Evolutionary conservation across 345 rosid genomes (phyloP).

Genomic region (Salix caprea): DNA sequence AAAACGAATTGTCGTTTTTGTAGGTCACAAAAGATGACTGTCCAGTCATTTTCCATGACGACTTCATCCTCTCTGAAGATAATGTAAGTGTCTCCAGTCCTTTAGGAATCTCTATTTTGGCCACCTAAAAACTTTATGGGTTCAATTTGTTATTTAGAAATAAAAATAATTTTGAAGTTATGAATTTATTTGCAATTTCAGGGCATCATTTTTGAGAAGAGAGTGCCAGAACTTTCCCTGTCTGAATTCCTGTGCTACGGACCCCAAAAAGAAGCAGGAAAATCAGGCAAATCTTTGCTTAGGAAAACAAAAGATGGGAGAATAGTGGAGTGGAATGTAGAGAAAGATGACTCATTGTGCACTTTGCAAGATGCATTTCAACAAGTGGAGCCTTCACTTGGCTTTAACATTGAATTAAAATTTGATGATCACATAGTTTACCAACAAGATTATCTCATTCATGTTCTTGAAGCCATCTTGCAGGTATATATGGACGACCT

Average conservation of each 20-base stretch:
- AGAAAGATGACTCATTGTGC: slow-evolving; percentile 65
- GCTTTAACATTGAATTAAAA: slow-evolving; percentile 89
- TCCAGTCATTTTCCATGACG: slow-evolving; percentile 94
- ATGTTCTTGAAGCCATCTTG: slow-evolving; percentile 55
- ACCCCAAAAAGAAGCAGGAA: slow-evolving; percentile 51
- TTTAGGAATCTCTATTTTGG: not conserved
- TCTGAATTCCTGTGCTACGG: slow-evolving; percentile 75
- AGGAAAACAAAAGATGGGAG: slow-evolving; percentile 78
- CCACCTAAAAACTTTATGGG: not conserved
- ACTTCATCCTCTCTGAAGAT: slow-evolving; percentile 66
- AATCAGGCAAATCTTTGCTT: slow-evolving; percentile 47
- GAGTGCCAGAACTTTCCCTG: slow-evolving; percentile 65
- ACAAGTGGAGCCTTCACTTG: slow-evolving; percentile 60
- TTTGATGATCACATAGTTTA: slow-evolving; percentile 79
- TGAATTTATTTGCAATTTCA: slow-evolving; percentile 16
- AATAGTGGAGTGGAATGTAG: slow-evolving; percentile 63
- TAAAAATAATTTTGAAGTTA: not conserved
- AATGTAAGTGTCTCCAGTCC: slow-evolving; percentile 46
- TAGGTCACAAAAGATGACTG: slow-evolving; percentile 90
- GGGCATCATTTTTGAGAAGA: slow-evolving; percentile 71
- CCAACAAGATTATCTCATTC: slow-evolving; percentile 48
- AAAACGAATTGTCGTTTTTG: slow-evolving; percentile 35
- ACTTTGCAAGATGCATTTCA: slow-evolving; percentile 77
- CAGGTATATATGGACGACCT: slow-evolving; percentile 29
- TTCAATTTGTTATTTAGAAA: not conserved